Evolutionary conservation across 2,329 filamentous ascomycete genomes (phyloP), one percentile per base, ranked within the genome.

Genomic region (Sclerotinia subarctica): DNA sequence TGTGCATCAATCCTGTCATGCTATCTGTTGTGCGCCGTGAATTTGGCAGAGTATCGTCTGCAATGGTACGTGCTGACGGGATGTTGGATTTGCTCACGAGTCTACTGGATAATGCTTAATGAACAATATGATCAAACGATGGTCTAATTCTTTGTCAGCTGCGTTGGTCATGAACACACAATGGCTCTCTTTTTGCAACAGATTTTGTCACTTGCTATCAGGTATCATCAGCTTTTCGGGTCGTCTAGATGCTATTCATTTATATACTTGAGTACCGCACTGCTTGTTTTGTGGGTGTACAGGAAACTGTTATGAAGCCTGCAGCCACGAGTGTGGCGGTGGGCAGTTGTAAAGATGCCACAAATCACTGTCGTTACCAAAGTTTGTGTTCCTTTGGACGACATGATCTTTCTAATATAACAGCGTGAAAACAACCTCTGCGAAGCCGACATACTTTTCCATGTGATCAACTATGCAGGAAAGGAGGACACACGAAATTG

Each of bases 281-380:
- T 35, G 15, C 35, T 19, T 49, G 38, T 57, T 65, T 57, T 56
- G 26, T 65, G 51, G 29, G 42, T 56, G 26, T 38, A 38, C 47
- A 24, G 13, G 11, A 35, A 56, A 8, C 24, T 15, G 19, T 24
- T n/a, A 17, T 47, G 46, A 17, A 57, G 29, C 19, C 35, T 49
- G 63, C 52, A 29, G 52, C 52, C 63, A 57, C 42, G 13, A 56
- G 52, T 57, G 51, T 65, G 52, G 35, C 21, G 8, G 15, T 32
- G 11, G 35, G 21, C 26, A 47, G 49, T 21, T n/a, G 26, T 35
- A 15, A 19, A 26, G 49, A 57, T 26, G 21, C 42, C n/a, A n/a
- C 63, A 56, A 65, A 56, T 65, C 63, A 56, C 54, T 5, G 5
- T 46, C 29, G 21, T 57, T 65, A 57, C 63, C 63, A 65, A 11